phyloP scores from a whole-genome alignment of 2,329 filamentous ascomycete species.

The Talaromyces marneffei region DNA sequence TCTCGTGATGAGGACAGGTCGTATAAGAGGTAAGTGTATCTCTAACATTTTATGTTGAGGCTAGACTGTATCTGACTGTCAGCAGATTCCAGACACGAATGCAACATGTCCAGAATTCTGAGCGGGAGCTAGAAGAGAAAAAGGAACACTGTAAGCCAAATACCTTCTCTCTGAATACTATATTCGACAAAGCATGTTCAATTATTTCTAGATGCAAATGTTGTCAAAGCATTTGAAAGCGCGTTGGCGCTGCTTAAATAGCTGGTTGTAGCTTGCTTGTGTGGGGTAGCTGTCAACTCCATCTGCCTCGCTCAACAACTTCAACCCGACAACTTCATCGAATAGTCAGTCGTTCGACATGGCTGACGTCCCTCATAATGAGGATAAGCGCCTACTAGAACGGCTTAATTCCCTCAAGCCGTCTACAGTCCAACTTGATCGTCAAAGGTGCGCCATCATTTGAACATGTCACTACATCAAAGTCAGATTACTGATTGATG shows the following conservation, averaged over 20 bases:
- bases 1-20: constrained; percentile 70
- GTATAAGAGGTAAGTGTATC: constrained; percentile 58
- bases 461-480: not conserved
- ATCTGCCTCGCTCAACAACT: not conserved
- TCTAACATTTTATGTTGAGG: not conserved
- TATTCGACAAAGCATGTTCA: not conserved
- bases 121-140: constrained; percentile 65
- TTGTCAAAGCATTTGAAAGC: constrained; percentile 45
- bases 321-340: not conserved
- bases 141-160: constrained; percentile 68
- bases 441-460: constrained; percentile 20
- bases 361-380: constrained; percentile 17
- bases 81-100: constrained; percentile 70
- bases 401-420: constrained; percentile 31
- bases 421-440: constrained; percentile 27
- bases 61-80: not conserved
- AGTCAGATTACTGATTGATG: not conserved
- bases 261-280: constrained; percentile 12
- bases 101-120: constrained; percentile 67
- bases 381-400: constrained; percentile 26
- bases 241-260: constrained; percentile 40
- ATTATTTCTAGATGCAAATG: constrained; percentile 32
- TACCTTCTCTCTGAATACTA: too few species aligned
- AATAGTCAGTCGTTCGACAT: constrained; percentile 12
- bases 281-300: constrained; percentile 9